Base-by-base conservation (phyloP, 177 flowering plant species). In the Tripterygium wilfordii region DNA sequence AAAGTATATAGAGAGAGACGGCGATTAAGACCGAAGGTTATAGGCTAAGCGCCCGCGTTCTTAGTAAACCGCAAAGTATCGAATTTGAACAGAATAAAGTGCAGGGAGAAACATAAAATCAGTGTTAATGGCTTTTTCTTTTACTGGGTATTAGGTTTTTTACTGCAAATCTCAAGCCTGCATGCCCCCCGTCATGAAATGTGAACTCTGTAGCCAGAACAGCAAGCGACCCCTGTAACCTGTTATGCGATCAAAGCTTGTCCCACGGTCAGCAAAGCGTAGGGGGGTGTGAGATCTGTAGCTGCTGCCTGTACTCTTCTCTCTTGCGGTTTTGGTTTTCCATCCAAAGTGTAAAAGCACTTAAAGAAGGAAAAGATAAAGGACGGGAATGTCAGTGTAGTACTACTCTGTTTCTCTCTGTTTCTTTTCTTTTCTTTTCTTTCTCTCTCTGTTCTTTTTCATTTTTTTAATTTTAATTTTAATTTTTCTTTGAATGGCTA, bases 71-170 rank as follows among this genome's bases (percentile, higher is more conserved):
- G 59, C 66, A 63, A 69, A 60, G 74, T 54, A 53, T 63, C 60
- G 61, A 67, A 57, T 62, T 69, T 74, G 69, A 66, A 60, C 72
- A 65, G 67, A 69, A 71, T 68, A 71, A 74, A 72, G 75, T 53
- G 73, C 56, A 44, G 36, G 49, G 25, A 48, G 28, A 32, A 32
- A 21, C 12, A 24, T 8, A 19, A 31, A 20, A 42, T 37, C 25
- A 29, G 60, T 48, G 60, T 58, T 30, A 13, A 15, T 4, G 5
- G 30, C 45, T 24, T 42, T 9, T 8, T 10, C 14, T 12, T 42
- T 3, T 13, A 23, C n/a, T n/a, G 30, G 31, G 31, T 36, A 6
- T 9, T 28, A 18, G 18, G 17, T 36, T 8, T 37, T 25, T 7
- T 50, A 23, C 7, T 13, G 7, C 33, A 7, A 23, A 14, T 25